A percentile compares a stretch with the other conserved stretches of the same genome.
Evolutionary conservation across 2,329 filamentous ascomycete genomes (phyloP).

Genomic region (Colletotrichum sidae): DNA sequence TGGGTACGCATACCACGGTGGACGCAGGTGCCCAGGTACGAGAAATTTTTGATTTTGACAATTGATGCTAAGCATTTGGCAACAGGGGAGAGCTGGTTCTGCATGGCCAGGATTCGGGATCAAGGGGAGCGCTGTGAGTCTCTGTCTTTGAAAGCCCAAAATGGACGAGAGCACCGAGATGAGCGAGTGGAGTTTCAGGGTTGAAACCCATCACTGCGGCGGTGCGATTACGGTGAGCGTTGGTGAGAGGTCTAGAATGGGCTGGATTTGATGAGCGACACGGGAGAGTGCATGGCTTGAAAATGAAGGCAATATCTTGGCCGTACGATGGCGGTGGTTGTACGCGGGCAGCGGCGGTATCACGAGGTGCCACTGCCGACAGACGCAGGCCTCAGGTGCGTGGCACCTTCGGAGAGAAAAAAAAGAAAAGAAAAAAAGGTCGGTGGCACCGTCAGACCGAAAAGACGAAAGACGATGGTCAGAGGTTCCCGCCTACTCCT

Average conservation of each 20-base stretch:
- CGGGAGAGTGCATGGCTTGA: background rate
- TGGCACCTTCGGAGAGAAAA: background rate
- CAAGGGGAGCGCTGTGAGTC: constrained; percentile 2
- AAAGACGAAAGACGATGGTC: constrained; percentile 11
- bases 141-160: background rate
- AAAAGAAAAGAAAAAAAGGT: background rate
- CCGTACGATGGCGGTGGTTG: constrained; percentile 12
- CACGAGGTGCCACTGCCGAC: background rate
- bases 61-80: constrained; percentile 28
- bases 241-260: background rate
- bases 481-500: background rate
- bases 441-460: background rate
- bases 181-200: constrained; percentile 36
- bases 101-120: background rate
- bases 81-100: constrained; percentile 6
- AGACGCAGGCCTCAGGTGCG: background rate
- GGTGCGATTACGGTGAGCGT: constrained; percentile 26
- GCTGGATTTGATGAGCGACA: constrained; percentile 1
- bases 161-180: constrained; percentile 30
- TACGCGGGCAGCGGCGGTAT: background rate
- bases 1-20: background rate
- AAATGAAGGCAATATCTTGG: constrained; percentile 21
- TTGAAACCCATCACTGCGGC: constrained; percentile 34
- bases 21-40: constrained; percentile 1
- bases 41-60: constrained; percentile 5